Evolutionary conservation across 495 filamentous ascomycete species (phyloP), one percentile per base, ranked within the genome.

Genomic region (Penicillium salamii): DNA sequence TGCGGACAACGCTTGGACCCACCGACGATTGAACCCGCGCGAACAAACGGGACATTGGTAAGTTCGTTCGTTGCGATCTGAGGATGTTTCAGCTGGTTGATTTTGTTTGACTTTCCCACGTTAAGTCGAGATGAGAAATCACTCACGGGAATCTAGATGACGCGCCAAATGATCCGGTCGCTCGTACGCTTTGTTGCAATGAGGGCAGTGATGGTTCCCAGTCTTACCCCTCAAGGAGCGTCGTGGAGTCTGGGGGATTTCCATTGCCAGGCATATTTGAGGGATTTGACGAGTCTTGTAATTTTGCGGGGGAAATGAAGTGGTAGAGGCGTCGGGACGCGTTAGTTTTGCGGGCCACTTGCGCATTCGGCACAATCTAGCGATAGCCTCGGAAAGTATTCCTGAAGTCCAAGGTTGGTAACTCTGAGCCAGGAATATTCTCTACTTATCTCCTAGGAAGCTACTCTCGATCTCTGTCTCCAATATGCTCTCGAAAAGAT

Each of bases 111-210:
- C 12, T 7, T 12, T 7, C 14, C 4, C 7, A 7, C 23, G 8
- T 3, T 26, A 8, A 26, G 3, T 9, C 19, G 15, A 46, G 33
- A 18, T 21, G 7, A 9, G 23, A 50, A 15, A 15, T 37, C 15
- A 50, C 52, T 40, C 37, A 63, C 60, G 62, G 32, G 63, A 63
- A 34, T 66, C 57, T 20, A 63, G 41, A 44, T 63, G 63, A 23
- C 63, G 63, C 15, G 60, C 55, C n/a, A 66, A 40, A 50, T 66
- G 63, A 43, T 66, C 63, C 7, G 56, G 49, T 1, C 56, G 44
- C 20, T 59, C 56, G 18, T 64, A 66, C 6, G 50, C 58, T 52
- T 56, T 56, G 43, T 45, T 53, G 20, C 61, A 66, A 1, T 66
- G 57, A 0, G 53, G 58, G 29, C 61, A 64, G 9, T 41, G 57